A percentile compares a stretch with the other conserved stretches of the same genome.
Conservation (phyloP, 768 basidiomycete genomes). For the Auriscalpium microsporum region DNA sequence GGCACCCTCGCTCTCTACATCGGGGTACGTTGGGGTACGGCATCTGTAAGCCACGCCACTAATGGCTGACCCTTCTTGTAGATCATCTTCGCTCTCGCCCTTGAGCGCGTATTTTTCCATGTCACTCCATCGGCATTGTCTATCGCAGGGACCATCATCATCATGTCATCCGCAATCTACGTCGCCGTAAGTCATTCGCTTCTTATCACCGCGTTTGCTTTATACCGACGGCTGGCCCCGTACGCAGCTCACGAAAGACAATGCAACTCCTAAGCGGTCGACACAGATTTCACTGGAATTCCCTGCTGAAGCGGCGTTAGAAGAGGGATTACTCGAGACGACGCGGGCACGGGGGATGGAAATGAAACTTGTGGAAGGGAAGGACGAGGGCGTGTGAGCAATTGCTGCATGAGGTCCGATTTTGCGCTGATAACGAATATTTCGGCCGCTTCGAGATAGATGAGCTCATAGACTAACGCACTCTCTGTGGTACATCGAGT, state of each 20-base stretch:
- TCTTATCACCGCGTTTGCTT: no score
- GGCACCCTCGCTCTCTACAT: slow-evolving; percentile 56
- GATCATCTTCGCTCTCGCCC: slow-evolving; percentile 59
- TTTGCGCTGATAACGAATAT: no score
- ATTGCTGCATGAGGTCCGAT: no score
- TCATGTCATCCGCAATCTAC: slow-evolving; percentile 53
- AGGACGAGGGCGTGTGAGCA: no score
- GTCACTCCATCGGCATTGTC: slow-evolving; percentile 50
- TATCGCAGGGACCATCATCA: slow-evolving; percentile 54
- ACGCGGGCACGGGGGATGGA: no score
- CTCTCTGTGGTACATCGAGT: no score
- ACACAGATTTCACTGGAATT: background rate
- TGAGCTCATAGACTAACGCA: no score
- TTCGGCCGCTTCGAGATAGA: no score
- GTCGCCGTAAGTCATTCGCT: slow-evolving; percentile 42
- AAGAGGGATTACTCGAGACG: slow-evolving; percentile 19
- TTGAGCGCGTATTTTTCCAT: slow-evolving; percentile 61
- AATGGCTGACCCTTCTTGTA: slow-evolving; percentile 16
- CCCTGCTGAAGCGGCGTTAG: slow-evolving; percentile 18
- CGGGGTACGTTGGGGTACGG: slow-evolving; percentile 28
- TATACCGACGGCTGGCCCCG: no score
- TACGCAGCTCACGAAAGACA: slow-evolving; percentile 18
- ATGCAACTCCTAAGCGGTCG: background rate
- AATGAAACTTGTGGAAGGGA: no score
- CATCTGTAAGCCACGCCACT: background rate